These are phyloP conservation scores for Gossypium davidsonii DNA, from an alignment of 441 rosid genomes.

Conservation along the genomic window DNA sequence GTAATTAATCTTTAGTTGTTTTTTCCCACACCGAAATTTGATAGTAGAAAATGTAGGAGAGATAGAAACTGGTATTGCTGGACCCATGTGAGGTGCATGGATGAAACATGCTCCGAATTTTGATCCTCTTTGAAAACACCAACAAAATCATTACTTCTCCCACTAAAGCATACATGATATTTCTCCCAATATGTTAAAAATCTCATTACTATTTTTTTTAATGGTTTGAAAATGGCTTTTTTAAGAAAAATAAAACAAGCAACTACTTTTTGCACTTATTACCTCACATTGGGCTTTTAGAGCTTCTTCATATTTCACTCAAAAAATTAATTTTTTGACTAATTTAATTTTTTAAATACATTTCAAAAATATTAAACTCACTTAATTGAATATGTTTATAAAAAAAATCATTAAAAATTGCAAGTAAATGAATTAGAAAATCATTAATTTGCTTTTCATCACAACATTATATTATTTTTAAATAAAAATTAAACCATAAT, in stretches of 20 bases:
- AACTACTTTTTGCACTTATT: conserved; percentile 21
- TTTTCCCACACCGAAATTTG: neutral
- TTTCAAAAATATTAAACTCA: too few relatives aligned
- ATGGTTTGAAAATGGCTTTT: conserved; percentile 20
- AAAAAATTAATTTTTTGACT: too few relatives aligned
- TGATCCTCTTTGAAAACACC: conserved; percentile 42
- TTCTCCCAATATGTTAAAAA: neutral
- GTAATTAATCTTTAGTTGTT: neutral
- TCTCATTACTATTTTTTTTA: neutral
- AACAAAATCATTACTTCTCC: conserved; percentile 63
- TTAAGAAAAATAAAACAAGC: neutral
- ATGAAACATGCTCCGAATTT: conserved; percentile 46
- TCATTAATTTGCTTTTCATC: too few relatives aligned
- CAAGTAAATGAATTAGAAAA: too few relatives aligned
- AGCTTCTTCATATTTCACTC: too few relatives aligned
- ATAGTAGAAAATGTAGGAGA: neutral
- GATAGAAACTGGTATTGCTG: neutral
- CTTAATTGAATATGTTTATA: too few relatives aligned
- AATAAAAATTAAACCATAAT: too few relatives aligned
- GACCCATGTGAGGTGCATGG: conserved; percentile 40
- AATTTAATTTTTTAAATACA: too few relatives aligned
- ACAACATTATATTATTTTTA: too few relatives aligned
- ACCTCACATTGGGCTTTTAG: conserved; percentile 7
- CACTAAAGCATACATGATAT: conserved; percentile 28
- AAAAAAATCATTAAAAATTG: too few relatives aligned